Percentiles rank a stretch among this genome's conserved stretches.
Evolutionary conservation across 352 stramenopile species (phyloP).

Genomic region (Globisporangium ultimum): DNA sequence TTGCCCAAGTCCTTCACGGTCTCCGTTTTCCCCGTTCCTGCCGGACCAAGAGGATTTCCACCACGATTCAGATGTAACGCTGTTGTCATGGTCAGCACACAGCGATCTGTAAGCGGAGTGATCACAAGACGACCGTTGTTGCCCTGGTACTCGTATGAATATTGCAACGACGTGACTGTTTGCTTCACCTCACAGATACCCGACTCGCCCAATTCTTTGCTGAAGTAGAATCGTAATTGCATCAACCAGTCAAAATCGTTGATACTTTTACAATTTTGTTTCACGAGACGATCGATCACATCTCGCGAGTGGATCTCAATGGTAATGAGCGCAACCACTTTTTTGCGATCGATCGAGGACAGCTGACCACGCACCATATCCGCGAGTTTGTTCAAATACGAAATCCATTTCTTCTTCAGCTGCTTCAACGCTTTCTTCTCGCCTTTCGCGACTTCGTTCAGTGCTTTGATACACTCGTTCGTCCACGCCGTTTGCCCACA

Average conservation of each 20-base stretch:
- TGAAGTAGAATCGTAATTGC: constrained; percentile 86
- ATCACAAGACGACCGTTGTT: constrained; percentile 91
- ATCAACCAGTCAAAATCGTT: constrained; percentile 92
- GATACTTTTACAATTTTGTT: constrained; percentile 89
- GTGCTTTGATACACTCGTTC: constrained; percentile 91
- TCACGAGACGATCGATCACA: constrained; percentile 93
- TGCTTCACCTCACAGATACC: constrained; percentile 87
- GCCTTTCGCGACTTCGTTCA: constrained; percentile 87
- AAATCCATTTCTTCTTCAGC: constrained; percentile 94
- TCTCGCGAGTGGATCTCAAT: constrained; percentile 97
- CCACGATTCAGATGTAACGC: constrained; percentile 90
- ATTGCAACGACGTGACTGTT: constrained; percentile 81
- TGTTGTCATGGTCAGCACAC: constrained; percentile 92
- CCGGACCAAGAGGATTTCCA: constrained; percentile 89
- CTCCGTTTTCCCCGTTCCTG: constrained; percentile 93
- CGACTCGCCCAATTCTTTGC: constrained; percentile 76
- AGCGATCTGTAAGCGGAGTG: constrained; percentile 91
- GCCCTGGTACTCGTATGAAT: constrained; percentile 85
- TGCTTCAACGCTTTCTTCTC: constrained; percentile 91
- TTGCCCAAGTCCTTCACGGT: constrained; percentile 94
- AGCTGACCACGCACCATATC: constrained; percentile 92
- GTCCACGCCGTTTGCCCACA: constrained; percentile 92
- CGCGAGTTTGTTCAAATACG: constrained; percentile 92
- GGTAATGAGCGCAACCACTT: constrained; percentile 96
- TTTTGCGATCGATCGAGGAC: constrained; percentile 89